Evolutionary conservation across 2,329 filamentous ascomycete species (phyloP).

Genomic region (Arthrobotrys sinensis): DNA sequence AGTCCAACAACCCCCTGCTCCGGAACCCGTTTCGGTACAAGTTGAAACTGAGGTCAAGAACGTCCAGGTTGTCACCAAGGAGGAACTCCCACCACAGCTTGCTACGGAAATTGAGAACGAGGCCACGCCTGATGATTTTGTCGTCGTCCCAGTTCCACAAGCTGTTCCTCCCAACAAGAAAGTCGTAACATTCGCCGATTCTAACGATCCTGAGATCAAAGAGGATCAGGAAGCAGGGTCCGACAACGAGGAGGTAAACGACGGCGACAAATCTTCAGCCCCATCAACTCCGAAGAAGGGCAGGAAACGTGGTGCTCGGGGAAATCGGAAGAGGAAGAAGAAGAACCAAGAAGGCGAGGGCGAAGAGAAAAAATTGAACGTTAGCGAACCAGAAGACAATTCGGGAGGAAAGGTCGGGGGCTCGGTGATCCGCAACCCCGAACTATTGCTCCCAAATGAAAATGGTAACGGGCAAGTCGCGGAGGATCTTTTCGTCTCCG

Average conservation of each 20-base stretch:
- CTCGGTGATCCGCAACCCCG: conserved; percentile 64
- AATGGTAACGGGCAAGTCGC: conserved; percentile 76
- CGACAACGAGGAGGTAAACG: conserved; percentile 45
- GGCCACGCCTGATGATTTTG: conserved; percentile 44
- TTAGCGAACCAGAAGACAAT: conserved; percentile 62
- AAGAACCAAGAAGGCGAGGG: conserved; percentile 57
- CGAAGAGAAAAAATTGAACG: conserved; percentile 65
- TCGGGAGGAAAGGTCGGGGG: conserved; percentile 65
- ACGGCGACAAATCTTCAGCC: conserved; percentile 56
- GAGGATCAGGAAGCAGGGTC: conserved; percentile 42
- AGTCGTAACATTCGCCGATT: conserved; percentile 43
- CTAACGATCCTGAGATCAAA: conserved; percentile 15
- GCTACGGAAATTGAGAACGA: conserved; percentile 43
- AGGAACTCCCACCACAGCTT: conserved; percentile 51
- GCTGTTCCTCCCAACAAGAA: conserved; percentile 49
- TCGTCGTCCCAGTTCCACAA: conserved; percentile 48
- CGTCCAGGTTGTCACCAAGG: conserved; percentile 52
- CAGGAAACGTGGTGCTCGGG: conserved; percentile 65
- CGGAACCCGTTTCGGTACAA: conserved; percentile 36
- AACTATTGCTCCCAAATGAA: conserved; percentile 37
- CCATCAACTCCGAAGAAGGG: conserved; percentile 61
- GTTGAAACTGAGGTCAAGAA: conserved; percentile 44
- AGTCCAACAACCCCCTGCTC: conserved; percentile 32
- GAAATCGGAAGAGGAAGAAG: conserved; percentile 64
- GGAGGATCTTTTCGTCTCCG: conserved; percentile 63